Evolutionary conservation across 2,329 filamentous ascomycete species (phyloP).

Genomic region (Fusarium proliferatum): DNA sequence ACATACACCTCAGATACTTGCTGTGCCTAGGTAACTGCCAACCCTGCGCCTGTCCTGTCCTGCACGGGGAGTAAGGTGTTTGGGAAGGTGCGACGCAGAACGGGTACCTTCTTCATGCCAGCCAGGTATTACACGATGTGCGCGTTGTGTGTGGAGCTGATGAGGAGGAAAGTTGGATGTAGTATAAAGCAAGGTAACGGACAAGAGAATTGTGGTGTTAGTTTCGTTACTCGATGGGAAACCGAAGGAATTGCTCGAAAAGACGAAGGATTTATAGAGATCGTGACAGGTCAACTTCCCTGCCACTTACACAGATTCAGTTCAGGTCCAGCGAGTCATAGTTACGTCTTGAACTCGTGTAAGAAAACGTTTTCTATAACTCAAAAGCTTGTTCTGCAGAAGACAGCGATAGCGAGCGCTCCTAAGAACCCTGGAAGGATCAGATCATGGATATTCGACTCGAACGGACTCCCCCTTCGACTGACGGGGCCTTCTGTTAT

Average conservation of each 20-base stretch:
- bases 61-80: constrained; percentile 5
- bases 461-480: neutral
- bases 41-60: constrained; percentile 22
- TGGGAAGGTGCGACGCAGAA: constrained; percentile 28
- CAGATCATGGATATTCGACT: constrained; percentile 18
- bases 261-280: constrained; percentile 28
- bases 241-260: neutral
- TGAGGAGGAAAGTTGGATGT: neutral
- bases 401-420: neutral
- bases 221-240: neutral
- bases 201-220: neutral
- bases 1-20: neutral
- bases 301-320: constrained; percentile 8
- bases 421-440: neutral
- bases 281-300: neutral
- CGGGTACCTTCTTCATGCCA: constrained; percentile 1
- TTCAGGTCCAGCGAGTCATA: neutral
- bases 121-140: constrained; percentile 18
- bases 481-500: neutral
- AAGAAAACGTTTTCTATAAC: neutral
- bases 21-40: neutral
- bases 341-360: neutral
- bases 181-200: neutral
- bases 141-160: constrained; percentile 29
- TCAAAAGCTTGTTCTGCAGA: constrained; percentile 1